These are phyloP conservation scores for Alternaria panax DNA, from an alignment of 2,329 filamentous ascomycete genomes.

Conservation along the genomic window DNA sequence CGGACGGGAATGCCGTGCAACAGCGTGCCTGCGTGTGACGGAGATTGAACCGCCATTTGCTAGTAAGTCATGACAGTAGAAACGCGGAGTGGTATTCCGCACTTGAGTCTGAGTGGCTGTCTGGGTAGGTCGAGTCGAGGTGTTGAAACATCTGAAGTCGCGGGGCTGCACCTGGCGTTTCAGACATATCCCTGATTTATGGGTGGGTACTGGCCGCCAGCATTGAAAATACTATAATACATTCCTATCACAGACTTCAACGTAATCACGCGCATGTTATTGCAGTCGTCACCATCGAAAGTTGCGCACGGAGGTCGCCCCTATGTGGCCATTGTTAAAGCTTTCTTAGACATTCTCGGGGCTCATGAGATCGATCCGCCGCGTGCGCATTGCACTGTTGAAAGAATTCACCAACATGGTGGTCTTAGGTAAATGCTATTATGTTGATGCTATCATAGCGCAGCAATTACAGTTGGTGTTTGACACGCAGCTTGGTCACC, in stretches of 20 bases:
- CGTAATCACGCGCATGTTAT: not conserved
- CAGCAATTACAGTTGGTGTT: not conserved
- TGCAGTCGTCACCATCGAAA: not conserved
- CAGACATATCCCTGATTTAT: conserved; percentile 28
- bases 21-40: conserved; percentile 4
- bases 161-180: conserved; percentile 20
- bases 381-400: not conserved
- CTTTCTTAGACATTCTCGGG: not conserved
- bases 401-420: too few relatives aligned
- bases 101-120: conserved; percentile 12
- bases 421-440: not conserved
- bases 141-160: conserved; percentile 27
- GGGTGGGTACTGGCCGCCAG: conserved; percentile 18
- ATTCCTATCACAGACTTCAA: not conserved
- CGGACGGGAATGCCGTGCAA: conserved; percentile 26
- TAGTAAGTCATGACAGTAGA: conserved; percentile 5
- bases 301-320: not conserved
- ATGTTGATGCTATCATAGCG: not conserved
- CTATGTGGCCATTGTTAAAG: not conserved
- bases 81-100: conserved; percentile 29
- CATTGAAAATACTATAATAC: not conserved
- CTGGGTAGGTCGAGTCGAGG: conserved; percentile 23
- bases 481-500: not conserved
- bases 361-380: not conserved
- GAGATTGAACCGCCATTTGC: conserved; percentile 12